Evolutionary conservation across 176 grass and related monocot species (phyloP).

Genomic region (Chloris gayana): DNA sequence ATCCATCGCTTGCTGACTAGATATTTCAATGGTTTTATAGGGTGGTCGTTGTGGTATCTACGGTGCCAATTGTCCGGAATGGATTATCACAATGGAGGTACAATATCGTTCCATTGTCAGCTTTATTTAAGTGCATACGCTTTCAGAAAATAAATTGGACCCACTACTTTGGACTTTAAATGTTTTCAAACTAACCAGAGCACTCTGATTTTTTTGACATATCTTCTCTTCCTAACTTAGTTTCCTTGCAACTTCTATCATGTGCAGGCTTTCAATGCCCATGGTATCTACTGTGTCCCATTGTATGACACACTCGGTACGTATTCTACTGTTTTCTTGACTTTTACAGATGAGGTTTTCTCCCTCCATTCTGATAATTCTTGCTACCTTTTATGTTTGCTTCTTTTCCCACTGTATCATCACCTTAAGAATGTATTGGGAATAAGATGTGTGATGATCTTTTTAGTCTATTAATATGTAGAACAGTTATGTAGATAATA

Average conservation of each 20-base stretch:
- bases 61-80: constrained; percentile 83
- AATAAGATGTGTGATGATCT: no score
- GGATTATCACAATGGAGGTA: constrained; percentile 92
- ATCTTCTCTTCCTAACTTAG: constrained; percentile 25
- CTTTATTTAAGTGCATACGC: neutral
- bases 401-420: no score
- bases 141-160: neutral
- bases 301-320: constrained; percentile 96
- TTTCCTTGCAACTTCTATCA: constrained; percentile 21
- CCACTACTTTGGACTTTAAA: constrained; percentile 1
- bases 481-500: no score
- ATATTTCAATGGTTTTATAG: constrained; percentile 40
- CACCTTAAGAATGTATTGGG: no score
- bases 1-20: constrained; percentile 22
- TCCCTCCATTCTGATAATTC: constrained; percentile 11
- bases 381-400: neutral
- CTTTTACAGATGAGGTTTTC: constrained; percentile 22
- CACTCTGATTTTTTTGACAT: neutral
- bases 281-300: constrained; percentile 84
- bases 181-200: neutral
- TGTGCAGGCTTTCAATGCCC: constrained; percentile 85
- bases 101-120: constrained; percentile 24
- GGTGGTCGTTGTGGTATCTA: constrained; percentile 81
- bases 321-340: constrained; percentile 28
- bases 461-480: no score